A percentile compares a stretch with the other conserved stretches of the same genome.
These are phyloP conservation scores for Wickerhamomyces tratensis DNA, from an alignment of 805 yeast genomes.

Conservation along the genomic window DNA sequence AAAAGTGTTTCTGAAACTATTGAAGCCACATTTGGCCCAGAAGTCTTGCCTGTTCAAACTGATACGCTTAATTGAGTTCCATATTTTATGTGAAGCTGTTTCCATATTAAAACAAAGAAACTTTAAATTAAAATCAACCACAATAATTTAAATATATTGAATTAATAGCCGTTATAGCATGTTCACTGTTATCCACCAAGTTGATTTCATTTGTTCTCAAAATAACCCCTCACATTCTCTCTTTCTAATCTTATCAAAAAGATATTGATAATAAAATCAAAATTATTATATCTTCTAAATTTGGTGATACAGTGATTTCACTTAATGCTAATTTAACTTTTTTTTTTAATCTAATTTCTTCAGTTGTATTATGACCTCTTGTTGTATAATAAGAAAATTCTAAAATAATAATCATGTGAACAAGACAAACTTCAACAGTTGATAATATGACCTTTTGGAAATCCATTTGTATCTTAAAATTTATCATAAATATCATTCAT, in stretches of 20 bases:
- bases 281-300: not conserved
- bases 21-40: slow-evolving; percentile 9
- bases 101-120: no score
- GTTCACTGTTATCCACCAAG: not conserved
- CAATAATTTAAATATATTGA: no score
- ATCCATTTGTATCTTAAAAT: no score
- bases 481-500: not conserved
- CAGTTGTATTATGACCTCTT: not conserved
- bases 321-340: not conserved
- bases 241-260: not conserved
- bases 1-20: slow-evolving; percentile 2
- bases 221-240: not conserved
- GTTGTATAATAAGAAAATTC: not conserved
- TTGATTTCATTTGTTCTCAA: not conserved
- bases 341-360: not conserved
- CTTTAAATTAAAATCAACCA: no score
- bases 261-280: not conserved
- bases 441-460: not conserved
- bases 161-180: no score
- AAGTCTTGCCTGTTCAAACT: no score
- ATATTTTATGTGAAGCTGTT: no score
- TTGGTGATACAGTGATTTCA: not conserved
- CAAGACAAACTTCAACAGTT: not conserved
- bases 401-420: no score
- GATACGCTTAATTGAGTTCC: no score